phyloP scores from a whole-genome alignment of 2,329 filamentous ascomycete species.

The Calonectria henricotiae region DNA sequence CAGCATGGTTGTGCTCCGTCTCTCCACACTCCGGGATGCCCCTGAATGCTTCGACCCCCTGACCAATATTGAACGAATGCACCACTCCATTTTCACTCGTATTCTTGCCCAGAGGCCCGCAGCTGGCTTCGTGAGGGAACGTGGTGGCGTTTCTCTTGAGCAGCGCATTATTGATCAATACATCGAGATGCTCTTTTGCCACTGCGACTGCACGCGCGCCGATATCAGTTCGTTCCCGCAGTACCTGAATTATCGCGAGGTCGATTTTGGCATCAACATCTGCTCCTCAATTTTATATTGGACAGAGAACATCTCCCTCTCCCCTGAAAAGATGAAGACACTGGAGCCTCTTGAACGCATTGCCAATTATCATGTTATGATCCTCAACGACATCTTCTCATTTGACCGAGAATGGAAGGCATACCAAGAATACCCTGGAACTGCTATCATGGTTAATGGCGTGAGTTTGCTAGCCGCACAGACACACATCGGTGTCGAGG shows the following conservation, averaged over 20 bases:
- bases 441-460: constrained; percentile 35
- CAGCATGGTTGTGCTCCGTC: constrained; percentile 25
- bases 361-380: constrained; percentile 39
- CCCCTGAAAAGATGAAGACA: constrained; percentile 2
- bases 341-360: constrained; percentile 33
- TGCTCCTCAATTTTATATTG: constrained; percentile 37
- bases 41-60: constrained; percentile 34
- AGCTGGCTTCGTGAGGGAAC: neutral
- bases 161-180: constrained; percentile 37
- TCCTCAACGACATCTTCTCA: constrained; percentile 40
- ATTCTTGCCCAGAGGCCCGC: constrained; percentile 23
- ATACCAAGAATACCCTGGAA: constrained; percentile 23
- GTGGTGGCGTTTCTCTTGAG: neutral
- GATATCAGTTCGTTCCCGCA: constrained; percentile 33
- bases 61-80: constrained; percentile 37
- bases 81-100: constrained; percentile 36
- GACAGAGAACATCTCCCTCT: constrained; percentile 32
- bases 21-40: constrained; percentile 28
- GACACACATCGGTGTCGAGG: constrained; percentile 36
- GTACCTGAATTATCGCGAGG: constrained; percentile 33
- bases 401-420: constrained; percentile 37
- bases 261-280: constrained; percentile 41
- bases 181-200: constrained; percentile 37
- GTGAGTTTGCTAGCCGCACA: constrained; percentile 35
- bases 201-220: constrained; percentile 34